These are phyloP conservation scores for Luffa aegyptiaca DNA, from an alignment of 306 rosid genomes.

Conservation along the genomic window DNA sequence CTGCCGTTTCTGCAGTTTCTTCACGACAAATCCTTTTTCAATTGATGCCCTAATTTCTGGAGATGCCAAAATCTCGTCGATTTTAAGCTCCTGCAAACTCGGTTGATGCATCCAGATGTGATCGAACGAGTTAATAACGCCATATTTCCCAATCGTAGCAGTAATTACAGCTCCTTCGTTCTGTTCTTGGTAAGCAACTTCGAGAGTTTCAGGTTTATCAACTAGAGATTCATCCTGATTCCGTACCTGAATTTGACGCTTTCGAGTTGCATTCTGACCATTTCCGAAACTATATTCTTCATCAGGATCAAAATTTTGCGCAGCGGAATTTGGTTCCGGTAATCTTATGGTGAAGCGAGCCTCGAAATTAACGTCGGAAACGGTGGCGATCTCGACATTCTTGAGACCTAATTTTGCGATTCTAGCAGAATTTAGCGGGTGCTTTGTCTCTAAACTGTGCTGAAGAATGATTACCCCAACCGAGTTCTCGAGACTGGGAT, in stretches of 20 bases:
- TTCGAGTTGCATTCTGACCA: neutral
- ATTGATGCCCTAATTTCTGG: slow-evolving; percentile 49
- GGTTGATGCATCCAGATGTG: slow-evolving; percentile 45
- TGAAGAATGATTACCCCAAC: slow-evolving; percentile 65
- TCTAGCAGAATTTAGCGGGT: slow-evolving; percentile 77
- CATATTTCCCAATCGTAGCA: slow-evolving; percentile 48
- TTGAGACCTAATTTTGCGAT: slow-evolving; percentile 65
- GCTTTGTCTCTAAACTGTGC: slow-evolving; percentile 59
- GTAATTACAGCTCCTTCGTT: slow-evolving; percentile 21
- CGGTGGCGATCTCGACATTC: slow-evolving; percentile 45
- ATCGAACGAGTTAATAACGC: slow-evolving; percentile 31
- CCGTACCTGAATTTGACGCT: neutral
- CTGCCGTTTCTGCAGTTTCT: slow-evolving; percentile 39
- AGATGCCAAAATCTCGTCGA: slow-evolving; percentile 25
- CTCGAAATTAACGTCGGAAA: slow-evolving; percentile 55
- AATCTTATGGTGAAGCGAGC: slow-evolving; percentile 41
- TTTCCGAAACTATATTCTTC: neutral
- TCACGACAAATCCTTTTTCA: slow-evolving; percentile 51
- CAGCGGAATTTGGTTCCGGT: slow-evolving; percentile 11
- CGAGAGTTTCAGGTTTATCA: neutral
- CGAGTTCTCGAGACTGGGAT: slow-evolving; percentile 39
- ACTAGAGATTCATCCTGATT: neutral
- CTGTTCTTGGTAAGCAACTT: neutral
- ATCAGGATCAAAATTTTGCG: neutral
- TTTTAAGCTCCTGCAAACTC: slow-evolving; percentile 11